Evolutionary conservation across 169 alveolate genomes (phyloP), one percentile per base, ranked within the genome.

Genomic region (Sarcocystis neurona): DNA sequence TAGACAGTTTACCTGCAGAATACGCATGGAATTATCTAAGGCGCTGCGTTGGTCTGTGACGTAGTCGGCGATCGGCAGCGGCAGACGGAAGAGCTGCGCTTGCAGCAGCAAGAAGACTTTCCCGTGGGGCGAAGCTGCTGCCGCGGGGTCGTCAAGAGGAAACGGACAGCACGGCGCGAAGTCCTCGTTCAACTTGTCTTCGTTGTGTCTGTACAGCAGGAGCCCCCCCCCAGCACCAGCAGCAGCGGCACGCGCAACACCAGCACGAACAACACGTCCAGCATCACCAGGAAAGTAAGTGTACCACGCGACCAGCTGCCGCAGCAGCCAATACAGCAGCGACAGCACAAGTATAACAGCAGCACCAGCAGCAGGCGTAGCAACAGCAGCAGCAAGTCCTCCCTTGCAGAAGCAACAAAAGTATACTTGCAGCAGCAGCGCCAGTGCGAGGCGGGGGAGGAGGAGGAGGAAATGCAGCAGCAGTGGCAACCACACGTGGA

Each of bases 41-140:
- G 90, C 92, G 37, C 78, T 43, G 85, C 89, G 89, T 77, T 89
- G 58, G 53, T 92, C 94, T 23, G 94, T 92, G 47, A 68, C 68
- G 85, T 92, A 92, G 90, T 92, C 94, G 23, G 90, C 41, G 72
- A 80, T 58, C 12, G 94, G 94, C 58, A 92, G 82, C 1, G 88
- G 89, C 30, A 63, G 84, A 10, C 82, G 72, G 88, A 89, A 92
- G 88, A 92, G 34, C 44, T 90, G 92, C 4, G 93, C 94, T 79
- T 92, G 94, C 68, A 92, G 90, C 91, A 92, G 90, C 72, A 92
- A 82, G 77, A 89, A 92, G 10, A 93, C 89, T 44, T 92, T 92
- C 70, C 93, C 89, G 79, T 92, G 94, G 30, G 94, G 93, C 6
- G 90, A 78, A 58, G 88, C 85, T 58, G 70, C 89, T 68, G 85